Conservation (phyloP, 495 filamentous ascomycete species). For the Sabuloglossum arenarium region DNA sequence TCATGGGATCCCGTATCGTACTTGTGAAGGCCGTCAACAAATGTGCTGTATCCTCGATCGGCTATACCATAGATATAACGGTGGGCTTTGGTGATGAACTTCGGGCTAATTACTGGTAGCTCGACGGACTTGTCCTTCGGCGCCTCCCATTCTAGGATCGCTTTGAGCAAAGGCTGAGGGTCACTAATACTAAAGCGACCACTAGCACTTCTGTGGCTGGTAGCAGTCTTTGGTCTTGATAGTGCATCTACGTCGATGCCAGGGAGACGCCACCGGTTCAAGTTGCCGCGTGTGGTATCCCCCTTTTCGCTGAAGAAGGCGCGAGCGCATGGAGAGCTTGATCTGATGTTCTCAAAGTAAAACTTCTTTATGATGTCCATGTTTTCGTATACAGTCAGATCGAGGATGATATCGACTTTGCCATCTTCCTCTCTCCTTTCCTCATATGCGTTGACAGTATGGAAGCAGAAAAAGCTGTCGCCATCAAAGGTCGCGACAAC, state of each 20-base stretch:
- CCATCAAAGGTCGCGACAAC: constrained; percentile 24
- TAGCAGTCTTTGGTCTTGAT: background rate
- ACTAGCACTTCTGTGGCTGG: constrained; percentile 16
- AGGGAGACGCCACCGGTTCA: constrained; percentile 28
- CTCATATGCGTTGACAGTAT: constrained; percentile 56
- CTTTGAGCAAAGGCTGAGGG: background rate
- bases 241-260: constrained; percentile 10
- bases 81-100: constrained; percentile 26
- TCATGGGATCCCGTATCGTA: constrained; percentile 35
- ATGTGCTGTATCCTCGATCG: constrained; percentile 33
- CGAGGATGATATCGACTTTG: constrained; percentile 32
- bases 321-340: constrained; percentile 17
- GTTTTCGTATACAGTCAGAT: constrained; percentile 32
- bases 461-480: constrained; percentile 50
- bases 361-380: constrained; percentile 24
- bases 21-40: constrained; percentile 48
- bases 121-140: constrained; percentile 21
- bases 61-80: constrained; percentile 44
- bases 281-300: constrained; percentile 16
- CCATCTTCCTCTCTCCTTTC: constrained; percentile 19
- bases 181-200: background rate
- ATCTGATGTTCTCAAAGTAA: constrained; percentile 37
- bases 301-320: constrained; percentile 10
- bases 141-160: constrained; percentile 1
- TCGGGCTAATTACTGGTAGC: constrained; percentile 47